These are phyloP conservation scores for Chaetomiaceae sp. DNA, from an alignment of 2,329 filamentous ascomycete species.

Conservation along the genomic window DNA sequence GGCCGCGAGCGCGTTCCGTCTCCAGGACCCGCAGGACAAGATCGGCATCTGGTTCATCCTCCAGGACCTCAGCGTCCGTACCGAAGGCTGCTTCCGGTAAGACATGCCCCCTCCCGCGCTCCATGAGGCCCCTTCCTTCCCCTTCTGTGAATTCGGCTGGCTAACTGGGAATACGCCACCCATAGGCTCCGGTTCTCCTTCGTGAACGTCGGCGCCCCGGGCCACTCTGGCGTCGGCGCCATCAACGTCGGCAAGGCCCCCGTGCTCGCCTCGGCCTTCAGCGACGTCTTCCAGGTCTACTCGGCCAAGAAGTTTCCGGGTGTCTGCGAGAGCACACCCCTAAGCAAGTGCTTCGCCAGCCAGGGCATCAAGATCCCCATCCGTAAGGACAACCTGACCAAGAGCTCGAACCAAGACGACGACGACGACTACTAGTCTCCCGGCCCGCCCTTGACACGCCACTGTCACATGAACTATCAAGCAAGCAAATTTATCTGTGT, in stretches of 20 bases:
- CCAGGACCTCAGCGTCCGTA: constrained; percentile 89
- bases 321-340: constrained; percentile 83
- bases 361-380: constrained; percentile 98
- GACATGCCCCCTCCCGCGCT: constrained; percentile 26
- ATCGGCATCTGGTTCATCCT: constrained; percentile 95
- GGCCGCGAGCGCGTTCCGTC: constrained; percentile 77
- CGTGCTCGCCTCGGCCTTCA: constrained; percentile 79
- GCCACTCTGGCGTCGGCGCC: constrained; percentile 31
- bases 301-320: constrained; percentile 98
- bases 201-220: constrained; percentile 67
- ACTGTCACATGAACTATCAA: no score
- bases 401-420: constrained; percentile 45
- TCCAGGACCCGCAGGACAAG: constrained; percentile 72
- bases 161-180: constrained; percentile 1
- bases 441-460: neutral
- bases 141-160: no score
- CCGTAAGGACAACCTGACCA: constrained; percentile 65
- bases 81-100: constrained; percentile 85
- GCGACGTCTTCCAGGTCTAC: constrained; percentile 85
- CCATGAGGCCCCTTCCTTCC: no score
- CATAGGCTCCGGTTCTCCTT: constrained; percentile 62
- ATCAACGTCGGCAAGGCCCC: constrained; percentile 73
- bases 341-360: constrained; percentile 87
- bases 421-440: constrained; percentile 41
- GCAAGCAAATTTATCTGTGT: no score